phyloP scores from a whole-genome alignment of 345 rosid species.

The Bruguiera sexangula region DNA sequence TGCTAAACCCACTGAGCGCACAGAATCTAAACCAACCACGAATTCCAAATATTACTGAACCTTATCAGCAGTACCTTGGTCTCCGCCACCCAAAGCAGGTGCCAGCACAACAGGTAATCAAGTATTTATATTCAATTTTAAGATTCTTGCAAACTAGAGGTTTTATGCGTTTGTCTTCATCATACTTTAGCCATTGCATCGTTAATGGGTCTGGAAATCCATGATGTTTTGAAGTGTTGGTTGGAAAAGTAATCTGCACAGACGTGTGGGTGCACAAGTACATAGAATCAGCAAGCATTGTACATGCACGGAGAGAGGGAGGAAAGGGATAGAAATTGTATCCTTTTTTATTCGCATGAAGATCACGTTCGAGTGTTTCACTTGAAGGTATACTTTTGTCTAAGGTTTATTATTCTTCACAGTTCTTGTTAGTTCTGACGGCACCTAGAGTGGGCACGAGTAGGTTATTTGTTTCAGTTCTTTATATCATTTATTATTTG shows the following conservation, averaged over 20 bases:
- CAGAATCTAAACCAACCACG: constrained; percentile 44
- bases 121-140: not conserved
- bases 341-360: no score
- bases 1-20: constrained; percentile 32
- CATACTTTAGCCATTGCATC: not conserved
- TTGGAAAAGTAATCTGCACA: not conserved
- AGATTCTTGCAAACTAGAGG: not conserved
- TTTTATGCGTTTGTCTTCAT: constrained; percentile 1
- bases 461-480: not conserved
- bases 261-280: not conserved
- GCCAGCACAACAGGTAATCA: constrained; percentile 51
- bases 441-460: not conserved
- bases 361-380: no score
- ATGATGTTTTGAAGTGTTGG: not conserved
- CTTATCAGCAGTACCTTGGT: constrained; percentile 61
- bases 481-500: not conserved
- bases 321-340: no score
- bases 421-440: constrained; percentile 3
- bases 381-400: not conserved
- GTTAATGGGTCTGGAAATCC: not conserved
- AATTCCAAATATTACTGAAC: constrained; percentile 48
- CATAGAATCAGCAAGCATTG: no score
- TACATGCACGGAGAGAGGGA: no score
- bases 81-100: constrained; percentile 48
- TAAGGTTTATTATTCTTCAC: not conserved